A percentile compares a stretch with the other conserved stretches of the same genome.
Conservation (phyloP, 305 asterid genomes). For the Plantago rigida region DNA sequence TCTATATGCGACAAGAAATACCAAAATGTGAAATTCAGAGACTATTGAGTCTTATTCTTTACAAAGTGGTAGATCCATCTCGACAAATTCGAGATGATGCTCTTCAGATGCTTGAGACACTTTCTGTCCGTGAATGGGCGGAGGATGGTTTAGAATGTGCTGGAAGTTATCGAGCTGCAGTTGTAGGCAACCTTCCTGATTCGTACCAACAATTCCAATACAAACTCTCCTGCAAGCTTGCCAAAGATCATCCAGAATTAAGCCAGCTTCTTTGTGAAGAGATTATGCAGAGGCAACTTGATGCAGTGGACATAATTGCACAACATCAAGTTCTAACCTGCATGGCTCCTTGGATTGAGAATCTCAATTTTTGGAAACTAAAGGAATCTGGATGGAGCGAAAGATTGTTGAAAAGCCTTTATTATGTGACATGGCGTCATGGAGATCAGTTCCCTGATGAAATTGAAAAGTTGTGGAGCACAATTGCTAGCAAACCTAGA, state of each 20-base stretch:
- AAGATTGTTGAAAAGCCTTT: conserved; percentile 82
- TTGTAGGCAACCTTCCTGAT: conserved; percentile 98
- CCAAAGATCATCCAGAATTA: conserved; percentile 94
- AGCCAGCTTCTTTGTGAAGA: conserved; percentile 99
- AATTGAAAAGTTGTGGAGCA: conserved; percentile 99
- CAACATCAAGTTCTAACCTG: conserved; percentile 99
- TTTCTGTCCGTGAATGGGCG: conserved; percentile 95
- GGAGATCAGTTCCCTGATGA: conserved; percentile 99
- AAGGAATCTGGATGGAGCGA: conserved; percentile 99
- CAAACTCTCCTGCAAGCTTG: conserved; percentile 98
- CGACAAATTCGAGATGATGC: conserved; percentile 98
- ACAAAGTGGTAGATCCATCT: conserved; percentile 99
- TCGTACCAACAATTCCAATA: conserved; percentile 98
- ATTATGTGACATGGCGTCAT: conserved; percentile 95
- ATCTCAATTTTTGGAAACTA: conserved; percentile 95
- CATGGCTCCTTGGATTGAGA: conserved; percentile 99
- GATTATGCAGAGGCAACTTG: conserved; percentile 98
- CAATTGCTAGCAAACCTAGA: conserved; percentile 93
- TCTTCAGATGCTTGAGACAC: conserved; percentile 99
- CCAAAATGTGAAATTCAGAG: conserved; percentile 99
- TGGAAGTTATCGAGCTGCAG: conserved; percentile 94
- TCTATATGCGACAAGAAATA: conserved; percentile 98
- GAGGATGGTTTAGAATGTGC: conserved; percentile 87
- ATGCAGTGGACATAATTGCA: conserved; percentile 97
- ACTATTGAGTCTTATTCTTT: conserved; percentile 83